Evolutionary conservation across 306 rosid species (phyloP), one percentile per base, ranked within the genome.

Genomic region (Geum urbanum): DNA sequence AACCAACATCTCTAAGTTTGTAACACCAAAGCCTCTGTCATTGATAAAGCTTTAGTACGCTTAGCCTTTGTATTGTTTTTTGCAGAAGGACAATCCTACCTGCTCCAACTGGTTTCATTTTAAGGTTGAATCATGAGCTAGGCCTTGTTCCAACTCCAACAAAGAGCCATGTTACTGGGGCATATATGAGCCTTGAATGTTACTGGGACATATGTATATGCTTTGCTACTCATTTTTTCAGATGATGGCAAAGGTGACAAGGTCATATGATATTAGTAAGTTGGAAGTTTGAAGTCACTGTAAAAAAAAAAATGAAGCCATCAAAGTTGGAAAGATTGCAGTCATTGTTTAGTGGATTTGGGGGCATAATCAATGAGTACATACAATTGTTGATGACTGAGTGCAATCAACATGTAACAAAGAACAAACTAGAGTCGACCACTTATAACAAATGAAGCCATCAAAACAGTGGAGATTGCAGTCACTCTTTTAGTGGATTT

Each of bases 271-370:
- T 41, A 55, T 54, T 43, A 44, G 32, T 44, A 22, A 55, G 41
- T 24, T 11, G 6, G 16, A 61, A 43, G 40, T 20, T 3, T 70
- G 74, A 69, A 67, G 46, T 67, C 71, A 49, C 59, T 45, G 40
- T 54, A 8, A 20, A 24, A 24, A 24, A 24, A 24, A 24, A 24
- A 43, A 46, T 64, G 13, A 45, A 46, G 70, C 37, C 47, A 22
- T 18, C 19, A 9, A 22, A 24, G 43, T 18, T 46, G 70, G 48
- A 52, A 64, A 64, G 35, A 27, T 14, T 59, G 64, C 9, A 51
- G 57, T 75, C 79, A 60, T 50, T 1, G 57, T 27, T 52, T 45
- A 32, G 75, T 69, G 75, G 79, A 50, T 69, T 76, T 69, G 66
- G 66, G 69, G 67, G 63, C 37, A 32, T 32, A 32, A 32, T 32